Evolutionary conservation across 2,329 filamentous ascomycete species (phyloP).

Genomic region (Bisporella sp.): DNA sequence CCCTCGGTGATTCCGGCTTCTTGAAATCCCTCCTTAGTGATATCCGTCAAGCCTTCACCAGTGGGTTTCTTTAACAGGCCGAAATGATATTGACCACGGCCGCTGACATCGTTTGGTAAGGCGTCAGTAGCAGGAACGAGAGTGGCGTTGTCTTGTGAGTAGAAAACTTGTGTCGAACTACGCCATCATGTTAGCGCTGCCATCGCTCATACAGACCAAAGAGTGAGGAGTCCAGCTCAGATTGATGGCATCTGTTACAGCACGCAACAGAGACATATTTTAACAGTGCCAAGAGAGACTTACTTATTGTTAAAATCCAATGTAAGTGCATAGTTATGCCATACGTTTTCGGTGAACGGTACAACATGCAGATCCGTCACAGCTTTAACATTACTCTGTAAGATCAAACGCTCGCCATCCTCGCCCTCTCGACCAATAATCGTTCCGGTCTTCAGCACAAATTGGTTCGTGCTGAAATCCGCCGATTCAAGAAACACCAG

Average conservation of each 20-base stretch:
- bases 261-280: not conserved
- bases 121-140: slow-evolving; percentile 41
- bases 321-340: slow-evolving; percentile 56
- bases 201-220: too few relatives aligned
- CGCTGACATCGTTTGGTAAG: slow-evolving; percentile 43
- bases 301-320: slow-evolving; percentile 51
- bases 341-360: slow-evolving; percentile 41
- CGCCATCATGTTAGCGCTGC: too few relatives aligned
- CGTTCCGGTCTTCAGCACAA: slow-evolving; percentile 48
- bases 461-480: slow-evolving; percentile 43
- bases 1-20: slow-evolving; percentile 43
- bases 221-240: too few relatives aligned
- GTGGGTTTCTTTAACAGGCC: slow-evolving; percentile 54
- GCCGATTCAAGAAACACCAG: slow-evolving; percentile 42
- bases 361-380: slow-evolving; percentile 43
- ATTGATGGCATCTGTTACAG: not conserved
- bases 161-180: slow-evolving; percentile 50
- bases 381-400: slow-evolving; percentile 41
- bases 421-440: slow-evolving; percentile 35
- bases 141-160: slow-evolving; percentile 40
- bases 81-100: slow-evolving; percentile 55
- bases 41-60: slow-evolving; percentile 35
- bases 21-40: slow-evolving; percentile 42
- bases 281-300: not conserved
- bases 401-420: slow-evolving; percentile 35